Percentiles rank a stretch among this genome's conserved stretches.
Evolutionary conservation across 306 rosid species (phyloP).

Genomic region (Cucurbita moschata): DNA sequence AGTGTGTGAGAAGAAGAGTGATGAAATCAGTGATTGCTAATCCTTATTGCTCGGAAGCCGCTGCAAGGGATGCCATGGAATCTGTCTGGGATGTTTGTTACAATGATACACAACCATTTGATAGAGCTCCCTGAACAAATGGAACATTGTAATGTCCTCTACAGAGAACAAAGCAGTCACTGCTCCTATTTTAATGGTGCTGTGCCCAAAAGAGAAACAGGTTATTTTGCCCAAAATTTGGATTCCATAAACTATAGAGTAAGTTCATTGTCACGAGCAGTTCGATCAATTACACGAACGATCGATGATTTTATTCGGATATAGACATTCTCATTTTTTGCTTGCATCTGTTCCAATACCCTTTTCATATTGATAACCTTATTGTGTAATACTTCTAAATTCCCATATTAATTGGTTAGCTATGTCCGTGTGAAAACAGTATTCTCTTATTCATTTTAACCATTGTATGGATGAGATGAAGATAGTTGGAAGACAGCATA

Average conservation of each 20-base stretch:
- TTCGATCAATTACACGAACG: not conserved
- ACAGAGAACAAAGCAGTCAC: conserved; percentile 1
- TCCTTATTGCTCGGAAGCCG: conserved; percentile 47
- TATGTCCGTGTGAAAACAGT: no score
- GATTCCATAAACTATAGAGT: not conserved
- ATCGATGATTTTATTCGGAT: not conserved
- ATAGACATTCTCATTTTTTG: not conserved
- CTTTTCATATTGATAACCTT: not conserved
- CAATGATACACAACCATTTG: conserved; percentile 70
- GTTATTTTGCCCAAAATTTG: conserved; percentile 5
- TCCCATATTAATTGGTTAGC: not conserved
- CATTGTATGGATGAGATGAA: not conserved
- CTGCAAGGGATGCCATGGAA: conserved; percentile 76
- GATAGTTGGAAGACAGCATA: not conserved
- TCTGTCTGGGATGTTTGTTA: conserved; percentile 87
- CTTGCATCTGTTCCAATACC: not conserved
- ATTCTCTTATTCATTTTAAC: no score
- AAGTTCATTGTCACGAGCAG: not conserved
- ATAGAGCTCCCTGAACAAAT: conserved; percentile 49
- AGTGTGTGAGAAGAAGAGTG: conserved; percentile 73
- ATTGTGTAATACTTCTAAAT: not conserved
- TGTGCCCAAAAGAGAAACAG: conserved; percentile 4
- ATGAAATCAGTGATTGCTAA: conserved; percentile 42
- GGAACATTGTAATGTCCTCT: not conserved
- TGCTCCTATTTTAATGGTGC: conserved; percentile 13